These are phyloP conservation scores for Leccinum rimulosum DNA, from an alignment of 768 basidiomycete species.

Conservation along the genomic window DNA sequence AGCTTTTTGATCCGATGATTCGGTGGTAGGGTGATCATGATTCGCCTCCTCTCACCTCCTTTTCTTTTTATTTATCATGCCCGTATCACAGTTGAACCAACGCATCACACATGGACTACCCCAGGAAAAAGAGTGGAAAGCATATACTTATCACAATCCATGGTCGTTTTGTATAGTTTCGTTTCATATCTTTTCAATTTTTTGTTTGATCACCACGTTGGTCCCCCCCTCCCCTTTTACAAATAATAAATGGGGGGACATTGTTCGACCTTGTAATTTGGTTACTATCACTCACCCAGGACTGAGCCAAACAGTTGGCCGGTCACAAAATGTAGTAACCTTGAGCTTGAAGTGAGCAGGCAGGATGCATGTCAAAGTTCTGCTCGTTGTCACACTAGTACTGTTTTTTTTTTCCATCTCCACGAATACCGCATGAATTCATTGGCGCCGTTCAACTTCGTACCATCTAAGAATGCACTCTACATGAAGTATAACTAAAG, in stretches of 20 bases:
- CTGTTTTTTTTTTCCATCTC: no score
- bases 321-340: no score
- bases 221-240: not conserved
- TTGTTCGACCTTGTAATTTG: not conserved
- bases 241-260: not conserved
- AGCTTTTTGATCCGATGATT: constrained; percentile 75
- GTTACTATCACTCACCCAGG: no score
- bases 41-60: not conserved
- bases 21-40: constrained; percentile 33
- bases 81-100: not conserved
- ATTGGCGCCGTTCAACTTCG: no score
- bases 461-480: no score
- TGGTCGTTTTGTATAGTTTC: not conserved
- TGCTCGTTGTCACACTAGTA: no score
- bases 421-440: no score
- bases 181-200: not conserved
- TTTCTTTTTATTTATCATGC: not conserved
- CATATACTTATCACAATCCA: not conserved
- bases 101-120: not conserved
- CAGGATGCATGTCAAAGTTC: no score
- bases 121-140: not conserved
- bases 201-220: not conserved
- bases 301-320: no score
- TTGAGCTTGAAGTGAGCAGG: no score
- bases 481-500: no score